Evolutionary conservation across 225 moss, liverwort and hornwort species (phyloP).

Genomic region (Asterella californica): DNA sequence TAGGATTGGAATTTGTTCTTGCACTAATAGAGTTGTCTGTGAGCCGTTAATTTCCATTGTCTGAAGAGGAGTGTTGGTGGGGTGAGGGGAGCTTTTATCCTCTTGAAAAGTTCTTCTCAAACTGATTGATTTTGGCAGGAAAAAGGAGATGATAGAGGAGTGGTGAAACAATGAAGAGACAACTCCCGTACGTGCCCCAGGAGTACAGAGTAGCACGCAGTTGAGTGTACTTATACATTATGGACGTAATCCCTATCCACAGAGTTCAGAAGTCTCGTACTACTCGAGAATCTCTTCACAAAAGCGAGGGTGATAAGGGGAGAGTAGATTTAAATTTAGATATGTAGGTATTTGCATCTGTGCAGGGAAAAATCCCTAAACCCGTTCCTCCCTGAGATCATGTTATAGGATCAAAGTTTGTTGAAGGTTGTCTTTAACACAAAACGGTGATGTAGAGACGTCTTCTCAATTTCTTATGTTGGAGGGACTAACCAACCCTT

Average conservation of each 20-base stretch:
- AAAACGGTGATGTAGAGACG: background rate
- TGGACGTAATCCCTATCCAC: background rate
- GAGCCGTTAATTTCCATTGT: background rate
- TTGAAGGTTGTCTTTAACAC: background rate
- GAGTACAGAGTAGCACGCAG: background rate
- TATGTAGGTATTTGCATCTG: background rate
- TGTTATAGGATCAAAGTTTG: background rate
- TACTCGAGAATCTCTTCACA: background rate
- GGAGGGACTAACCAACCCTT: background rate
- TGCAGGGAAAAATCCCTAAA: background rate
- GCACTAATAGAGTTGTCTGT: background rate
- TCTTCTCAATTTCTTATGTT: background rate
- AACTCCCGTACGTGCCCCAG: background rate
- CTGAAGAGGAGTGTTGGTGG: background rate
- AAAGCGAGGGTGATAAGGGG: background rate
- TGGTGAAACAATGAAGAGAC: background rate
- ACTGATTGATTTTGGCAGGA: conserved; percentile 22
- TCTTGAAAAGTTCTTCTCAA: too few relatives aligned
- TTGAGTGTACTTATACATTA: background rate
- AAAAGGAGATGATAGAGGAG: conserved; percentile 22
- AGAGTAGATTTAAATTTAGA: background rate
- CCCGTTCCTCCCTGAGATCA: background rate
- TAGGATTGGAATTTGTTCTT: background rate
- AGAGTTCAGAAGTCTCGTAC: background rate
- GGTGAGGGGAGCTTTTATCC: background rate